These are phyloP conservation scores for Cladosporium sp. DNA, from an alignment of 2,329 filamentous ascomycete genomes.

Conservation along the genomic window DNA sequence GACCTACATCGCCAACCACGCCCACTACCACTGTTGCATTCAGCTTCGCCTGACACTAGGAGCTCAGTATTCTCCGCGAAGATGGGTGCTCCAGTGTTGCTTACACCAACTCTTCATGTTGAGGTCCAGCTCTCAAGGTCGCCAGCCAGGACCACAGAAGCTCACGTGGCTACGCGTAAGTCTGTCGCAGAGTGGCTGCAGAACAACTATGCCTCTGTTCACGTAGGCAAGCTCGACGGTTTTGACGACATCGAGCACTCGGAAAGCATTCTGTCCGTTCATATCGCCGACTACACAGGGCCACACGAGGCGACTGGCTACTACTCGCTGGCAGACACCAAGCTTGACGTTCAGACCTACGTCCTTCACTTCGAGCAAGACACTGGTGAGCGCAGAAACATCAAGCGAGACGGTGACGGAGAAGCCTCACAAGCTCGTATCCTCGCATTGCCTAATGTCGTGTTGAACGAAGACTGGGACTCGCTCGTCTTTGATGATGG, in stretches of 20 bases:
- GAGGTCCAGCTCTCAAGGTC: constrained; percentile 39
- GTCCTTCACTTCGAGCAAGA: constrained; percentile 38
- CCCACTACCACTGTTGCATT: background rate
- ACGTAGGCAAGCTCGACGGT: constrained; percentile 29
- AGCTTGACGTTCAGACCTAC: constrained; percentile 49
- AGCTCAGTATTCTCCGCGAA: too few species aligned
- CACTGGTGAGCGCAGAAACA: constrained; percentile 28
- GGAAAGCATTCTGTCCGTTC: constrained; percentile 39
- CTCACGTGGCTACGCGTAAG: constrained; percentile 38
- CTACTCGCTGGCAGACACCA: constrained; percentile 38
- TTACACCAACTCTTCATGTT: constrained; percentile 42
- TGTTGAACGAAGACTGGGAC: constrained; percentile 48
- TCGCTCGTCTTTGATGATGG: constrained; percentile 49
- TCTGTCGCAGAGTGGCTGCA: constrained; percentile 41
- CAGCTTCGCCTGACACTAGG: background rate
- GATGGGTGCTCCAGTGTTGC: constrained; percentile 25
- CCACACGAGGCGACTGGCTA: constrained; percentile 26
- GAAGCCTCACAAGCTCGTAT: constrained; percentile 39
- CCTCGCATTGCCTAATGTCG: constrained; percentile 42
- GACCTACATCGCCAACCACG: background rate
- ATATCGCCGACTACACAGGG: constrained; percentile 45
- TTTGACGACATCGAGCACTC: constrained; percentile 29
- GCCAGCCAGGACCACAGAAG: constrained; percentile 6
- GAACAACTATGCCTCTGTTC: constrained; percentile 21
- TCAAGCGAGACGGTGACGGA: constrained; percentile 32